Conservation (phyloP, 768 basidiomycete species). For the Suillus plorans region DNA sequence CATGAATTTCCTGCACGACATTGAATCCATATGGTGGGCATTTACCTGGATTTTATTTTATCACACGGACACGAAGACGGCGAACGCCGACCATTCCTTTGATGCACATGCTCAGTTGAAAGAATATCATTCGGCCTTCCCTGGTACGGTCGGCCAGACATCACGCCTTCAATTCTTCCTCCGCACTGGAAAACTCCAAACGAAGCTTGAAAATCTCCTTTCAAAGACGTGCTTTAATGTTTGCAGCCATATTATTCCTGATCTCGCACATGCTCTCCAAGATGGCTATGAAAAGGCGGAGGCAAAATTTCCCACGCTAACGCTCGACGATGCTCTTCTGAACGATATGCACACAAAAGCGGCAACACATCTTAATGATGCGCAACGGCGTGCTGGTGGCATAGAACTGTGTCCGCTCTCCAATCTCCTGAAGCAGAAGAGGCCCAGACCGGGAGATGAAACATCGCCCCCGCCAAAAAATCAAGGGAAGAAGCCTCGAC, state of each 20-base stretch:
- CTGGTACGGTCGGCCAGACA: neutral
- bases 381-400: neutral
- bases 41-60: no score
- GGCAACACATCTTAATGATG: neutral
- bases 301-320: neutral
- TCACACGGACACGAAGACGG: no score
- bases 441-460: neutral
- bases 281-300: neutral
- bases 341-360: neutral
- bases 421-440: neutral
- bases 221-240: neutral
- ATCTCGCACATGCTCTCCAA: neutral
- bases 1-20: no score
- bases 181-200: neutral
- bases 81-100: no score
- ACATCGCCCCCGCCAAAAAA: neutral
- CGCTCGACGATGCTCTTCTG: neutral
- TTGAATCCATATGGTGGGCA: no score
- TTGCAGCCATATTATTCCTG: neutral
- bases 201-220: neutral
- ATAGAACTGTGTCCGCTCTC: neutral
- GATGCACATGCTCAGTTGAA: slow-evolving; percentile 2
- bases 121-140: neutral
- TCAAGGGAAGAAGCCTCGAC: neutral
- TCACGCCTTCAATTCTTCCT: slow-evolving; percentile 1